Evolutionary conservation across 2,329 filamentous ascomycete species (phyloP).

Genomic region (Colletotrichum magnum): DNA sequence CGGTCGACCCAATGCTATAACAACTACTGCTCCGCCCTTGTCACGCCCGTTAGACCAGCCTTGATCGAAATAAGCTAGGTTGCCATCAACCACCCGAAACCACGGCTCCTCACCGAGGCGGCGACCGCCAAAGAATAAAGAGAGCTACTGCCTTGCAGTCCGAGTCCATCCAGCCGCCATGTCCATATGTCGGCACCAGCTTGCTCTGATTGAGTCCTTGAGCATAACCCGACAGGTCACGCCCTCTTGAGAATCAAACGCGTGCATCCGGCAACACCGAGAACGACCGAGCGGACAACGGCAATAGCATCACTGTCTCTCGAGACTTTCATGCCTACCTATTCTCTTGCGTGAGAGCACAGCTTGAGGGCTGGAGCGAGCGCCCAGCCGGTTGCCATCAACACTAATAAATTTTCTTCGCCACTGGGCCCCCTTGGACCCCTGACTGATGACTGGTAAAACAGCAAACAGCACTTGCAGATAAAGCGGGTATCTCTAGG

Average conservation of each 20-base stretch:
- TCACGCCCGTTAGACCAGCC: slow-evolving; percentile 28
- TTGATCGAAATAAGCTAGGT: slow-evolving; percentile 29
- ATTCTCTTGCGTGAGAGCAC: too few species aligned
- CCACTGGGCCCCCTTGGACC: slow-evolving; percentile 4
- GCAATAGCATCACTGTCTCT: too few species aligned
- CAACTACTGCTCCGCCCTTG: slow-evolving; percentile 16
- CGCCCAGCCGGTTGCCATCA: neutral
- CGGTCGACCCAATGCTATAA: neutral
- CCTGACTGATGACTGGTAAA: slow-evolving; percentile 25
- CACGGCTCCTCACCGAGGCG: slow-evolving; percentile 36
- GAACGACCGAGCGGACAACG: too few species aligned
- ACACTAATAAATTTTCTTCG: neutral
- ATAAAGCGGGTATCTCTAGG: slow-evolving; percentile 27
- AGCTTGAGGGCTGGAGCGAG: too few species aligned
- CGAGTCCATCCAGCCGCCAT: slow-evolving; percentile 23
- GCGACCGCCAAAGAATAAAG: slow-evolving; percentile 16
- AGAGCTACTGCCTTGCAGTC: slow-evolving; percentile 1
- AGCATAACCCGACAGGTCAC: slow-evolving; percentile 3
- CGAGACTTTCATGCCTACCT: too few species aligned
- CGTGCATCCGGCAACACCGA: too few species aligned
- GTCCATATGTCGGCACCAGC: slow-evolving; percentile 1
- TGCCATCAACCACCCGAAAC: slow-evolving; percentile 30
- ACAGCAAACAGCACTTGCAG: slow-evolving; percentile 33
- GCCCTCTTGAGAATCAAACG: slow-evolving; percentile 5
- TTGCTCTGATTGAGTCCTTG: slow-evolving; percentile 3